A percentile compares a stretch with the other conserved stretches of the same genome.
These are phyloP conservation scores for Prunus padus DNA, from an alignment of 306 rosid species.

Conservation along the genomic window DNA sequence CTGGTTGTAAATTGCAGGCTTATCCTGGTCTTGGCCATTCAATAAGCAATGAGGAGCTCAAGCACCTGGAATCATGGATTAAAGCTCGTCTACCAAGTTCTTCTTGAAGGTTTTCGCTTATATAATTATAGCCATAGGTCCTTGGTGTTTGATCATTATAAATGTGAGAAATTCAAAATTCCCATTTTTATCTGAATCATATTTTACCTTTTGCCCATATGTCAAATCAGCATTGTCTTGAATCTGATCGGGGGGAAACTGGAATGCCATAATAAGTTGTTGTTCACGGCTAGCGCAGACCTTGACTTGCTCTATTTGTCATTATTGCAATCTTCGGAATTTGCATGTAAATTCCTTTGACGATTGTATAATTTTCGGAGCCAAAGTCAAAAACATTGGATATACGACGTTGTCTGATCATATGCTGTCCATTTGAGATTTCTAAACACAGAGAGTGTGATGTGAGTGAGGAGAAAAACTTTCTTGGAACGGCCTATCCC, in stretches of 20 bases:
- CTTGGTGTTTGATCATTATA: neutral
- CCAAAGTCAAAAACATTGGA: neutral
- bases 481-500: too few relatives aligned
- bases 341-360: neutral
- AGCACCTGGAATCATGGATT: conserved; percentile 72
- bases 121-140: neutral
- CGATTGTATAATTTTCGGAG: neutral
- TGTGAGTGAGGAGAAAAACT: too few relatives aligned
- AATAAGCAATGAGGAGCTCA: conserved; percentile 58
- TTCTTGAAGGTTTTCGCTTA: conserved; percentile 28
- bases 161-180: neutral
- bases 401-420: neutral
- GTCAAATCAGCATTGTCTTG: neutral
- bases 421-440: neutral
- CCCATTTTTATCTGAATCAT: neutral
- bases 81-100: conserved; percentile 60
- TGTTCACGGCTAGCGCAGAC: neutral
- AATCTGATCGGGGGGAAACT: neutral
- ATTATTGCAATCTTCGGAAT: too few relatives aligned
- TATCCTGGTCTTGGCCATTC: conserved; percentile 79
- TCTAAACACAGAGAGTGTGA: too few relatives aligned
- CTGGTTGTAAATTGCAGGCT: conserved; percentile 38
- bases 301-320: neutral
- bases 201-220: neutral
- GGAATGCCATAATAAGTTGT: neutral